phyloP scores from a whole-genome alignment of 1,139 yeast species.

The Geotrichum histeridarum region DNA sequence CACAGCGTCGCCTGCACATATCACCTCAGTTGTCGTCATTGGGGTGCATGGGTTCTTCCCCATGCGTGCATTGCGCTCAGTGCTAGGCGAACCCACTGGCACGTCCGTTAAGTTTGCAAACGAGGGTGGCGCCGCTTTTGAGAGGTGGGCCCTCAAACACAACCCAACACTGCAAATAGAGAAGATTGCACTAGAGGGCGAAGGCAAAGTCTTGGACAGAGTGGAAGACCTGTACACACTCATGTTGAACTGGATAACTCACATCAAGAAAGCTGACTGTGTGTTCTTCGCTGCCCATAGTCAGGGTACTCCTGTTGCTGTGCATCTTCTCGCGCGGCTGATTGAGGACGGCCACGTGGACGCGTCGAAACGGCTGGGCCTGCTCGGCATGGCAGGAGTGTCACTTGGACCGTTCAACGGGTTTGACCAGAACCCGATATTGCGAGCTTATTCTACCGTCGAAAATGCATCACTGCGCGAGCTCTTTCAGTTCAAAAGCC shows the following conservation, averaged over 20 bases:
- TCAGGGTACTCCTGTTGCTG: slow-evolving; percentile 91
- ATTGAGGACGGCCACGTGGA: slow-evolving; percentile 64
- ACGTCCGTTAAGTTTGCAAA: slow-evolving; percentile 81
- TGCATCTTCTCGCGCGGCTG: slow-evolving; percentile 66
- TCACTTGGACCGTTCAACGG: slow-evolving; percentile 93
- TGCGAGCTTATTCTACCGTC: slow-evolving; percentile 83
- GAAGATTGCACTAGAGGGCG: slow-evolving; percentile 83
- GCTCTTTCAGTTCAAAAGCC: slow-evolving; percentile 81
- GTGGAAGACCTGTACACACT: slow-evolving; percentile 75
- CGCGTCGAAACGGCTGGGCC: slow-evolving; percentile 47
- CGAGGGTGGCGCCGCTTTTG: slow-evolving; percentile 75
- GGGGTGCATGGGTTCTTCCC: slow-evolving; percentile 98
- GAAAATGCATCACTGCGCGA: slow-evolving; percentile 84
- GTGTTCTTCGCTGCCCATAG: slow-evolving; percentile 89
- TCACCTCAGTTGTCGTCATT: slow-evolving; percentile 57
- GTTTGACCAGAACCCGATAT: slow-evolving; percentile 71
- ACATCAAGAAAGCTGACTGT: slow-evolving; percentile 72
- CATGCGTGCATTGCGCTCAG: slow-evolving; percentile 71
- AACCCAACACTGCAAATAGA: slow-evolving; percentile 61
- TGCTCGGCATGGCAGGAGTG: slow-evolving; percentile 92
- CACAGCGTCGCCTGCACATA: neutral
- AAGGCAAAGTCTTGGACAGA: slow-evolving; percentile 81
- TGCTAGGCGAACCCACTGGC: slow-evolving; percentile 91
- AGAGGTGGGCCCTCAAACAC: slow-evolving; percentile 59
- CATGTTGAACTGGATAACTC: slow-evolving; percentile 63